Conservation (phyloP, 177 flowering plant species). For the Vitis hybrid region DNA sequence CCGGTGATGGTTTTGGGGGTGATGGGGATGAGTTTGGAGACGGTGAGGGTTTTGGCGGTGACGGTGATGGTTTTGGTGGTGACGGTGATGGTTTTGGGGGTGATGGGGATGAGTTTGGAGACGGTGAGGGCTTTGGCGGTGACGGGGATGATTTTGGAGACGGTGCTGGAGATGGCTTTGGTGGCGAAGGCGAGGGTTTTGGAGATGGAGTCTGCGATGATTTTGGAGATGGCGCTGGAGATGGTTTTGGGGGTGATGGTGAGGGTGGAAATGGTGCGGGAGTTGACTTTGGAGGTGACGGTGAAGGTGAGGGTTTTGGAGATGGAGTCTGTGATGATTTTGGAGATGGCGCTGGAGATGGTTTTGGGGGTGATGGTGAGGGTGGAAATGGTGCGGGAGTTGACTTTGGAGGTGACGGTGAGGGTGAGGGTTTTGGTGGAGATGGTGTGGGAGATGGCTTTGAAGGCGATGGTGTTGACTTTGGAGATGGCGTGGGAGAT, state of each 20-base stretch:
- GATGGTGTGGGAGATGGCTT: background rate
- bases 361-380: background rate
- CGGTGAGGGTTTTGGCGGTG: too few relatives aligned
- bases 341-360: background rate
- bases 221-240: background rate
- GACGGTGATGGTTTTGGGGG: background rate
- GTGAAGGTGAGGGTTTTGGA: background rate
- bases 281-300: background rate
- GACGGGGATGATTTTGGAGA: background rate
- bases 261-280: background rate
- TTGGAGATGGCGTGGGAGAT: background rate
- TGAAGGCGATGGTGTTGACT: background rate
- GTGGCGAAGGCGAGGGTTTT: background rate
- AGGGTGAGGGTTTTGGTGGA: background rate
- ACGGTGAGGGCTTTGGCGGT: background rate
- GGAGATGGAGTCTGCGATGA: too few relatives aligned
- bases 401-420: background rate
- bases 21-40: too few relatives aligned
- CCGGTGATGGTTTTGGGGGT: too few relatives aligned
- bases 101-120: background rate
- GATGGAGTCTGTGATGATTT: background rate
- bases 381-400: constrained; percentile 8
- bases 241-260: background rate
- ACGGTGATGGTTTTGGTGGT: background rate
- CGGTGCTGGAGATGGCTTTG: constrained; percentile 1